Conservation (phyloP, 176 grass and related monocot genomes). For the Cenchrus americanus region DNA sequence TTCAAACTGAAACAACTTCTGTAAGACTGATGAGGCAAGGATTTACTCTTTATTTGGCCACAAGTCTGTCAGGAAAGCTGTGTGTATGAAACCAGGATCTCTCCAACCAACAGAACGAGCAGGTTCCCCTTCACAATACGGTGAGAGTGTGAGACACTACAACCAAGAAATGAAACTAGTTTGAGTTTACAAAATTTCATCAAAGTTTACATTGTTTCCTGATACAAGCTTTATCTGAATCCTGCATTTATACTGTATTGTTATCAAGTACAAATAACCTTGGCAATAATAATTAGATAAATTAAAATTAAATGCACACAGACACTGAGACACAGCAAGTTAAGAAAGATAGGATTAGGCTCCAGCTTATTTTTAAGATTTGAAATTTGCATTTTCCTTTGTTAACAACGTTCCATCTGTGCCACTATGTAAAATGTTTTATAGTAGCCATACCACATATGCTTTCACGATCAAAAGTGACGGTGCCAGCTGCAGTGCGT, state of each 20-base stretch:
- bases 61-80: constrained; percentile 74
- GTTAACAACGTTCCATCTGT: neutral
- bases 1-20: neutral
- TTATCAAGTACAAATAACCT: neutral
- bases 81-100: constrained; percentile 94
- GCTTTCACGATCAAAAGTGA: constrained; percentile 74
- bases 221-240: neutral
- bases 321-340: neutral
- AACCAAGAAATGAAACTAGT: neutral
- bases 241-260: neutral
- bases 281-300: neutral
- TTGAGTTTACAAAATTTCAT: neutral
- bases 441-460: constrained; percentile 66
- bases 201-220: neutral
- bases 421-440: neutral
- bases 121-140: constrained; percentile 62
- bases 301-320: neutral
- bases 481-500: constrained; percentile 56
- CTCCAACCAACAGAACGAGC: constrained; percentile 93
- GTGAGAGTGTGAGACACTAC: neutral
- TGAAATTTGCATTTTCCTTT: neutral
- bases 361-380: neutral
- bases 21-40: neutral
- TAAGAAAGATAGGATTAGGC: neutral
- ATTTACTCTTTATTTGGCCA: constrained; percentile 79